These are phyloP conservation scores for Hortaea werneckii DNA, from an alignment of 2,329 filamentous ascomycete genomes.

Conservation along the genomic window DNA sequence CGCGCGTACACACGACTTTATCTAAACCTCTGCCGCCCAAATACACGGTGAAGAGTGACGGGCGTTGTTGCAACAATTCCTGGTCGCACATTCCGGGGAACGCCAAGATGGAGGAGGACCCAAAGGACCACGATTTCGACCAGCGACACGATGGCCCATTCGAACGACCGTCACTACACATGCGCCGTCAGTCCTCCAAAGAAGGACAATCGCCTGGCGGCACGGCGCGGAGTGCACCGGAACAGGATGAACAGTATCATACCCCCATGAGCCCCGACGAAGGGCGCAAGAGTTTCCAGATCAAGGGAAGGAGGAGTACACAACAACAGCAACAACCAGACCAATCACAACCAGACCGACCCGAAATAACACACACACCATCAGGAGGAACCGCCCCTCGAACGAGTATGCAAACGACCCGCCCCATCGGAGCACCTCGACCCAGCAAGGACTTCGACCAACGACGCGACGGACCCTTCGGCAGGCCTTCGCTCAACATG, in stretches of 20 bases:
- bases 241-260: neutral
- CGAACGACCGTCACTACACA: conserved; percentile 9
- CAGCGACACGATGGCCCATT: conserved; percentile 24
- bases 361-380: neutral
- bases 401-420: conserved; percentile 13
- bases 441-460: conserved; percentile 21
- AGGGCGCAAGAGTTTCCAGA: neutral
- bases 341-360: neutral
- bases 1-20: neutral
- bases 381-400: conserved; percentile 1
- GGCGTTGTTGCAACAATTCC: no score
- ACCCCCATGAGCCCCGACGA: neutral
- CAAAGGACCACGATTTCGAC: conserved; percentile 24
- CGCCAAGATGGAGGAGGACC: conserved; percentile 13
- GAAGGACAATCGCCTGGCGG: neutral
- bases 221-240: neutral
- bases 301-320: conserved; percentile 6
- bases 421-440: conserved; percentile 5
- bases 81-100: neutral
- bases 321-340: neutral
- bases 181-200: neutral
- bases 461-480: conserved; percentile 23
- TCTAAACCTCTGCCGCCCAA: no score
- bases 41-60: no score
- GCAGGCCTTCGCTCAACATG: conserved; percentile 24